These are phyloP conservation scores for Lecanicillium sp. DNA, from an alignment of 2,329 filamentous ascomycete species.

Conservation along the genomic window DNA sequence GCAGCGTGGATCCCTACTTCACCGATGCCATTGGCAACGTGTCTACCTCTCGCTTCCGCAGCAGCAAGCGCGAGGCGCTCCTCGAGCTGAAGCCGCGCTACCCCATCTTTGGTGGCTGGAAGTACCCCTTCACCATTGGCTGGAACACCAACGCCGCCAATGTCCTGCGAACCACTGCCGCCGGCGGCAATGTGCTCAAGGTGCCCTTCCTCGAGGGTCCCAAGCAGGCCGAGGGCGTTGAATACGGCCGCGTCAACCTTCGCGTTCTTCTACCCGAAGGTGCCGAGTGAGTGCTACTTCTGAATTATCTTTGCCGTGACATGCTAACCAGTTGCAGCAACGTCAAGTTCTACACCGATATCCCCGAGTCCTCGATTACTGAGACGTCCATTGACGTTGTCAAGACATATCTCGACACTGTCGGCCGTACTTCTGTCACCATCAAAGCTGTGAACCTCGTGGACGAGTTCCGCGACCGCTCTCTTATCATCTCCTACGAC, in stretches of 20 bases:
- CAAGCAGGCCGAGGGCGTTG: conserved; percentile 75
- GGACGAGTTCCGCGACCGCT: conserved; percentile 80
- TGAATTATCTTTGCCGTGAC: neutral
- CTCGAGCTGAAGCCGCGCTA: conserved; percentile 91
- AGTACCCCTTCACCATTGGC: conserved; percentile 92
- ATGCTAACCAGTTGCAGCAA: conserved; percentile 54
- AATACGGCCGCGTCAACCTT: conserved; percentile 75
- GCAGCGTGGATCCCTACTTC: conserved; percentile 86
- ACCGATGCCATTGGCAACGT: conserved; percentile 96
- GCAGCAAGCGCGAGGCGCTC: conserved; percentile 67
- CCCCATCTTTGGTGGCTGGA: conserved; percentile 96
- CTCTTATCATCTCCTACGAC: conserved; percentile 83
- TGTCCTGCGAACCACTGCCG: conserved; percentile 62
- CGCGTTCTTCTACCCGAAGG: conserved; percentile 88
- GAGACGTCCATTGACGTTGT: conserved; percentile 56
- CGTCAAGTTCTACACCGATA: conserved; percentile 66
- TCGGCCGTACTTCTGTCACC: conserved; percentile 76
- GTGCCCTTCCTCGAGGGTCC: conserved; percentile 92
- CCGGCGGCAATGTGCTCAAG: conserved; percentile 75
- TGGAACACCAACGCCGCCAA: conserved; percentile 84
- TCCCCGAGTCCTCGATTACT: conserved; percentile 59
- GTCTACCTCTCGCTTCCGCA: conserved; percentile 83
- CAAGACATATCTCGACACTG: conserved; percentile 88
- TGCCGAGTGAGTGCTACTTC: conserved; percentile 57
- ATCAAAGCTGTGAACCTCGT: conserved; percentile 81